Base-by-base conservation (phyloP, 2,329 filamentous ascomycete species). In the Claviceps sp. region DNA sequence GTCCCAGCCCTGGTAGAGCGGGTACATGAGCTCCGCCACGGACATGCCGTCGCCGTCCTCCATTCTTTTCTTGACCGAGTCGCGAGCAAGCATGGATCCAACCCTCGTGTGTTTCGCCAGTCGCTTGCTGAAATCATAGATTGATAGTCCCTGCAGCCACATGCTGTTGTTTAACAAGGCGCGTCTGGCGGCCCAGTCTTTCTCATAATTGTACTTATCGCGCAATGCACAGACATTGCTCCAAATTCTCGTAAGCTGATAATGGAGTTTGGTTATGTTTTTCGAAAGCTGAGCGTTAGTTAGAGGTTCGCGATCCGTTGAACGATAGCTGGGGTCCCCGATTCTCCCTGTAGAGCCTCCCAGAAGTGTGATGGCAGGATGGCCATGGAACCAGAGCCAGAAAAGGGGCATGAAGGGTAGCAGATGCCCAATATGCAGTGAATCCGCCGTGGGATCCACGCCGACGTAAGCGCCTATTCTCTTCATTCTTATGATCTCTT, bases 1-100 rank as follows among this genome's bases (percentile, higher is more conserved):
- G 66, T 98, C 93, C 85, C 90, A 97, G 22, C 85, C 89, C 65
- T 98, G 93, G 61, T 97, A 80, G 16, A 98, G 70, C 1, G 94
- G 93, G 63, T 98, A 98, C 43, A 82, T 79, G 67, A 98, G 95
- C 65, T 98, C 93, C 39, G 88, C 84, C 61, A 94, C 86, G 0
- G 90, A 94, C 85, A 98, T 91, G 60, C 93, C 94, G 57, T 93
- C 87, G 40, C 89, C 88, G 50, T 82, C 82, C n/a, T 78, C 77
- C 74, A 97, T 77, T 62, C 89, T 88, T 53, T 81, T 83, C 68
- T 89, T 93, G 51, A 94, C 89, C 84, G 87, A 93, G 56, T 97
- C 91, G 61, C 89, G 82, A 50, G 83, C 81, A 54, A 98, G 75
- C 87, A 98, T 89, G 3, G 89, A 78, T 1, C 91, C 89, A 49